Evolutionary conservation across 1,139 yeast species (phyloP).

Genomic region (Blastobotrys illinoisensis): DNA sequence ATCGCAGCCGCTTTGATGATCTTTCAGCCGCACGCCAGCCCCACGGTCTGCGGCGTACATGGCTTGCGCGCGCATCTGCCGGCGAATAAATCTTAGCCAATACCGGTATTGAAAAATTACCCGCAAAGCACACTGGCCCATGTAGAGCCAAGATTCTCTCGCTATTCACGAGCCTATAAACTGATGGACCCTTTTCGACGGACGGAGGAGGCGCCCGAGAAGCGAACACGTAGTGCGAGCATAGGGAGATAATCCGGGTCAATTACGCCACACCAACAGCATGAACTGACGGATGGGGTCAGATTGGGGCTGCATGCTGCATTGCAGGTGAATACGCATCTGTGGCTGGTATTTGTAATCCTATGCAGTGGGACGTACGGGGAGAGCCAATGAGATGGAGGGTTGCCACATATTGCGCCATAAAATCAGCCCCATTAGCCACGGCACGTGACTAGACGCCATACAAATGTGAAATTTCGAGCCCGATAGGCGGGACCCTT

Average conservation of each 20-base stretch:
- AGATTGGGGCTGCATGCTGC: not conserved
- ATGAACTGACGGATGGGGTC: not conserved
- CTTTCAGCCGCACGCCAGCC: not conserved
- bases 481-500: not conserved
- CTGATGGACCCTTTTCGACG: no score
- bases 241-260: not conserved
- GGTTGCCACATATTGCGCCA: not conserved
- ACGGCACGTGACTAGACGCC: slow-evolving; percentile 6
- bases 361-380: not conserved
- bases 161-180: no score
- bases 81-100: no score
- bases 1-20: no score
- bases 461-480: not conserved
- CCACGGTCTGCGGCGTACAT: not conserved
- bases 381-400: not conserved
- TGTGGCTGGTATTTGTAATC: not conserved
- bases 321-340: not conserved
- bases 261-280: not conserved
- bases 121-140: not conserved
- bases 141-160: no score
- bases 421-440: not conserved
- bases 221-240: not conserved
- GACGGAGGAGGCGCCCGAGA: no score
- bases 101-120: not conserved
- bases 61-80: not conserved